A percentile compares a stretch with the other conserved stretches of the same genome.
phyloP scores from a whole-genome alignment of 2,329 filamentous ascomycete species.

The Teratosphaeria pseudoeucalypti region DNA sequence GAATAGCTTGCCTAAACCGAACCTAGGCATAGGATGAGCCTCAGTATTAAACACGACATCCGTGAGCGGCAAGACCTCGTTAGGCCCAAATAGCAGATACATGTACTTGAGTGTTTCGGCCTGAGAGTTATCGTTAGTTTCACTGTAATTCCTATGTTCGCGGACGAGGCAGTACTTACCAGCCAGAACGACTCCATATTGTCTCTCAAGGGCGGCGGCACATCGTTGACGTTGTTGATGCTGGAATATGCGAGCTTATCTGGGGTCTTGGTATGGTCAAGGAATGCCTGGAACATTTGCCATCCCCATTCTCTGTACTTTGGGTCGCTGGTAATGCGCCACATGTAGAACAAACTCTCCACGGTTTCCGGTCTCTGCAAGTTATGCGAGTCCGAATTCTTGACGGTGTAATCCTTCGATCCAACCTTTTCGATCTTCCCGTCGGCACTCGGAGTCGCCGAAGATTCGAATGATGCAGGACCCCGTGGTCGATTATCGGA shows the following conservation, averaged over 20 bases:
- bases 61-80: conserved; percentile 73
- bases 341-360: conserved; percentile 97
- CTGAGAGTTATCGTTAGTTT: conserved; percentile 30
- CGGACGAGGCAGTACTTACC: conserved; percentile 41
- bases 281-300: conserved; percentile 93
- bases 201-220: conserved; percentile 63
- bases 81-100: conserved; percentile 82
- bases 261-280: conserved; percentile 70
- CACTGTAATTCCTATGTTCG: not conserved
- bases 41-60: conserved; percentile 92
- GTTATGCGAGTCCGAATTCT: conserved; percentile 78
- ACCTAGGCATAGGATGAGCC: conserved; percentile 79
- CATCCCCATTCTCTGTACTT: conserved; percentile 94
- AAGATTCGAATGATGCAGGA: conserved; percentile 43
- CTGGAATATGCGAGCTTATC: conserved; percentile 75
- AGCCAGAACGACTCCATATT: conserved; percentile 99
- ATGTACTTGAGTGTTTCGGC: conserved; percentile 97
- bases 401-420: conserved; percentile 70
- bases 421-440: conserved; percentile 26
- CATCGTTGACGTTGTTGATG: conserved; percentile 59
- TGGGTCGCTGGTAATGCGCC: conserved; percentile 84
- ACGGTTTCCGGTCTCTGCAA: conserved; percentile 91
- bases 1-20: conserved; percentile 68
- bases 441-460: not conserved
- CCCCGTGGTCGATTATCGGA: conserved; percentile 34